These are phyloP conservation scores for Xylariomycetidae sp. DNA, from an alignment of 2,329 filamentous ascomycete genomes.

Conservation along the genomic window DNA sequence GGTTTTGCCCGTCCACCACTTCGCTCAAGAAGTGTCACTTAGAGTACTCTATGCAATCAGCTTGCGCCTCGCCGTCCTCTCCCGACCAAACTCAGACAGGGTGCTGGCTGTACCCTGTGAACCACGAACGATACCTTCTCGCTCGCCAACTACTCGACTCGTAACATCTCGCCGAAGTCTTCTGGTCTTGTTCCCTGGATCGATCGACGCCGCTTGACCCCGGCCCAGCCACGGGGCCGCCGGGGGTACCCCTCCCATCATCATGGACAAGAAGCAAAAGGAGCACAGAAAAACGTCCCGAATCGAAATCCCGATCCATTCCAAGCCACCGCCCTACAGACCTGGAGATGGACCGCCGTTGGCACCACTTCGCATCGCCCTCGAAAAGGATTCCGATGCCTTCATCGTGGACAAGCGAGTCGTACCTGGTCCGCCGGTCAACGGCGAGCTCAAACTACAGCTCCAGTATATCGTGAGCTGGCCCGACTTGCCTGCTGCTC, in stretches of 20 bases:
- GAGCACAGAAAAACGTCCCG: conserved; percentile 4
- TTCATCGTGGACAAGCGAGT: conserved; percentile 51
- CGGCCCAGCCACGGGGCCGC: conserved; percentile 1
- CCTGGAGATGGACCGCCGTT: conserved; percentile 43
- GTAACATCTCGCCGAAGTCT: too few species aligned
- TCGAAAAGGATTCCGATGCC: conserved; percentile 44
- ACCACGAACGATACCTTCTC: too few species aligned
- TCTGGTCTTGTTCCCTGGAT: too few species aligned
- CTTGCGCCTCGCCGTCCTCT: too few species aligned
- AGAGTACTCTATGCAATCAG: too few species aligned
- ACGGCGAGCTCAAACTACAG: conserved; percentile 29
- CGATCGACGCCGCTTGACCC: too few species aligned
- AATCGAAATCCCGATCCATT: conserved; percentile 28
- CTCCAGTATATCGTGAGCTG: conserved; percentile 51
- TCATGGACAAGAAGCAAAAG: conserved; percentile 12
- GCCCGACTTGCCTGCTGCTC: conserved; percentile 44
- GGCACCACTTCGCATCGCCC: conserved; percentile 41
- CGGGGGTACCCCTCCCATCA: not conserved
- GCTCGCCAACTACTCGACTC: too few species aligned
- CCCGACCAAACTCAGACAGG: too few species aligned
- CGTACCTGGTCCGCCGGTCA: conserved; percentile 29
- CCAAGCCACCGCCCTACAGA: conserved; percentile 31
- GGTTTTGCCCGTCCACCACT: too few species aligned
- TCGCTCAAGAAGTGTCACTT: too few species aligned
- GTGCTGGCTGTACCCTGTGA: too few species aligned